Base-by-base conservation (phyloP, 108 stramenopile genomes). In the Cyclotella distinguenda region DNA sequence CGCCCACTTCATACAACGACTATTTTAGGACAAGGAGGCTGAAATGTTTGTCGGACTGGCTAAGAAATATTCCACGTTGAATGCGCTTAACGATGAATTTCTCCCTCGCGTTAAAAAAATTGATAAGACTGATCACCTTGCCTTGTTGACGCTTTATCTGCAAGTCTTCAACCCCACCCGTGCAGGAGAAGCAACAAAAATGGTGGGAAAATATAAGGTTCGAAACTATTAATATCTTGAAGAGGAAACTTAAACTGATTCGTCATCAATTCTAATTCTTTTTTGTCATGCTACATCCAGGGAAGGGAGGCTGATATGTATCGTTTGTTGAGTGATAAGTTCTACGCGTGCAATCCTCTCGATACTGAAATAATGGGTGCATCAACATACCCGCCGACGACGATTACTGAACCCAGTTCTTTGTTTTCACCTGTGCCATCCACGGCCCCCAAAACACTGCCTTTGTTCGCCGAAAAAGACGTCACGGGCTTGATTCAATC, bases 41-140 rank as follows among this genome's bases (percentile, higher is more conserved):
- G 85, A 82, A 25, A 72, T 93, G 82, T 86, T 93, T 51, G 69
- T 54, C 26, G 84, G 80, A 39, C 58, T 88, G 48, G 82, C 86
- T 23, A 66, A 59, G 18, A 87, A 84, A 49, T 89, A 85, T 65
- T 71, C 68, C 10, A 75, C 78, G 10, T 61, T 75, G 18, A 90
- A 84, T 46, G 83, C 86, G 7, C 46, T 90, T 47, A 80, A 86
- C 26, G 63, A 49, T 53, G 64, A 36, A 30, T 60, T 68, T 49
- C 57, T 42, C 25, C 36, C 74, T 45, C 56, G 44, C 15, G 32
- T 64, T 22, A 33, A 47, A 18, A 46, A 40, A 22, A 47, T 62
- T 33, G 72, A 74, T 39, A 66, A 44, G 45, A 48, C 34, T 56
- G 58, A 74, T 55, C 45, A 52, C 31, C 43, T 46, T 43, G 72